Base-by-base conservation (phyloP, 352 stramenopile genomes). In the Globisporangium spiculum region DNA sequence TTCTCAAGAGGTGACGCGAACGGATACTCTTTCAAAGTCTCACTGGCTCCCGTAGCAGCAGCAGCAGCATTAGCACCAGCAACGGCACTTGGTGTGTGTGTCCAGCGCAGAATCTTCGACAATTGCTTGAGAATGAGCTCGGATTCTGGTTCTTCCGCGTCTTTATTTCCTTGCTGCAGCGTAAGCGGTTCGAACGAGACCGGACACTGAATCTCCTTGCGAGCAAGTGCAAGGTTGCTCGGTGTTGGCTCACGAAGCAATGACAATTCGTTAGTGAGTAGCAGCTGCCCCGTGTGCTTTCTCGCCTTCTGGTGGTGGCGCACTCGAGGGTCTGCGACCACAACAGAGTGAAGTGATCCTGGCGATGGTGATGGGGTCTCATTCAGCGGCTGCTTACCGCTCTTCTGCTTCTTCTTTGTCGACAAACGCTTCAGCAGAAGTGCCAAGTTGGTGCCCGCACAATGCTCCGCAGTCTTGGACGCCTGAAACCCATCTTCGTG, bases 71-170 rank as follows among this genome's bases (percentile, higher is more conserved):
- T 16, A 34, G 50, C 66, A 22, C 7, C 44, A 0, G 36, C 36
- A 1, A 41, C 27, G 3, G 41, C 34, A 7, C n/a, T 55, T 22
- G 71, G 46, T 4, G 64, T 76, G 7, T 64, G 81, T 9, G 84
- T 86, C 87, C 87, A 94, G 16, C 71, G 61, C 41, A 92, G 24
- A 10, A 94, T 72, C 16, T 70, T 41, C 46, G 83, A 67, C 30
- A 94, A 69, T 52, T 87, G 76, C 22, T 81, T 65, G 1, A 91
- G n/a, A 41, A 94, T 89, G 7, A 74, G 58, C 20, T 71, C 69
- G 0, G 79, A 80, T 12, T 91, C 83, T 2, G 87, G 87, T 65
- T 94, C 87, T 44, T 92, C 83, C 0, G 74, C 81, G n/a, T 75
- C 66, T n/a, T 75, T 73, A 22, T 65, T 44, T 8, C 64, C 64